Percentiles rank a stretch among this genome's conserved stretches.
These are phyloP conservation scores for Phycomyces blakesleeanus DNA, from an alignment of 192 early-diverging fungal genomes.

Conservation along the genomic window DNA sequence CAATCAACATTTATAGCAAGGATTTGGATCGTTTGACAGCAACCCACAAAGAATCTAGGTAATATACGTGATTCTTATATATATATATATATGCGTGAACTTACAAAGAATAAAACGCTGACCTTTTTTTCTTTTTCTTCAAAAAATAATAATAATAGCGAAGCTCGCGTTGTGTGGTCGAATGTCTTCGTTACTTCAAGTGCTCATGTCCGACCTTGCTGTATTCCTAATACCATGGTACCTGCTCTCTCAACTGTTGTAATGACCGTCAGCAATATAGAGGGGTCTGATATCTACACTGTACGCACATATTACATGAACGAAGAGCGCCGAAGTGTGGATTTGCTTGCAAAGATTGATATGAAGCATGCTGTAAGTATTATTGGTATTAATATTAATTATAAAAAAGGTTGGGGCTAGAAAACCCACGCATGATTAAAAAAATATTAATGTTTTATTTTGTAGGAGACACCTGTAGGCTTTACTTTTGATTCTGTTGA, in stretches of 20 bases:
- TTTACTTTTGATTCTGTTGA: constrained; percentile 23
- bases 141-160: constrained; percentile 3
- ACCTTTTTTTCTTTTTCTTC: constrained; percentile 4
- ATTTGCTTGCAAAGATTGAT: constrained; percentile 34
- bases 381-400: no score
- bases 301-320: constrained; percentile 40
- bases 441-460: neutral
- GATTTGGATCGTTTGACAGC: constrained; percentile 42
- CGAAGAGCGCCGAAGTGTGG: constrained; percentile 43
- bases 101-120: neutral
- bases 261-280: constrained; percentile 29
- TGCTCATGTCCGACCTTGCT: constrained; percentile 23
- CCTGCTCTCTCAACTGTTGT: constrained; percentile 39
- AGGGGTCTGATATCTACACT: constrained; percentile 7
- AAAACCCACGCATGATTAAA: no score
- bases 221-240: constrained; percentile 41
- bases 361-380: constrained; percentile 14
- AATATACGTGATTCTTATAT: no score
- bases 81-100: no score
- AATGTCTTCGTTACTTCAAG: constrained; percentile 40
- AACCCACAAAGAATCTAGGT: constrained; percentile 30
- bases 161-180: constrained; percentile 35
- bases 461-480: constrained; percentile 8
- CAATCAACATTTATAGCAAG: constrained; percentile 38
- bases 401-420: no score